A percentile compares a stretch with the other conserved stretches of the same genome.
Evolutionary conservation across 129 eudicot genomes (phyloP).

Genomic region (sunflower (Helianthus annuus)): HanXRQr2.0-SUNRISE NC_035449.2:11446397-11446896

Average conservation of each 20-base stretch:
- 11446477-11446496: background rate
- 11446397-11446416: too few relatives aligned
- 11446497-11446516: background rate
- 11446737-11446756: constrained; percentile 43
- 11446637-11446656: constrained; percentile 48
- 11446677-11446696: constrained; percentile 47
- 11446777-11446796: constrained; percentile 50
- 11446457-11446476: too few relatives aligned
- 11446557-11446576: background rate
- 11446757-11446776: constrained; percentile 48
- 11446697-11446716: constrained; percentile 49
- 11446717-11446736: constrained; percentile 48
- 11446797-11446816: constrained; percentile 58
- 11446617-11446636: constrained; percentile 46
- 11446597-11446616: background rate
- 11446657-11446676: constrained; percentile 56
- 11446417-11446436: too few relatives aligned
- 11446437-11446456: too few relatives aligned
- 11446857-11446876: constrained; percentile 33
- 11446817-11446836: constrained; percentile 35
- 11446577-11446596: background rate
- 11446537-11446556: background rate
- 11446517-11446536: constrained; percentile 17
- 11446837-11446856: constrained; percentile 49
- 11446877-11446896: constrained; percentile 28